phyloP scores from a whole-genome alignment of 2,329 filamentous ascomycete genomes.

The Huntiella moniliformis region DNA sequence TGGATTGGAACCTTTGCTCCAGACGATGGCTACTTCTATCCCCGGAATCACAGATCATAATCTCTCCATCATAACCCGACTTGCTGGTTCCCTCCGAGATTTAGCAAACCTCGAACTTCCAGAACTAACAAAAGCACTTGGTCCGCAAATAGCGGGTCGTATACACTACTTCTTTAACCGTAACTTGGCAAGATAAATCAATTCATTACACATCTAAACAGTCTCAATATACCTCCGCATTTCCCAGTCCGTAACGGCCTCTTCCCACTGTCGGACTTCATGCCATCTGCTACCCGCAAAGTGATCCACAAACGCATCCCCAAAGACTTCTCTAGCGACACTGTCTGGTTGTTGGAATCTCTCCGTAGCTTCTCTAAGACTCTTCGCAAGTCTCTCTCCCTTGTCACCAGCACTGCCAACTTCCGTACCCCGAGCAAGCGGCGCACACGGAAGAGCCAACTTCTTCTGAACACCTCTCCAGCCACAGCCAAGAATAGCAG shows the following conservation, averaged over 20 bases:
- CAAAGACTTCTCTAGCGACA: constrained; percentile 82
- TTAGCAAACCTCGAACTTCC: constrained; percentile 69
- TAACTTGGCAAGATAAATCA: constrained; percentile 18
- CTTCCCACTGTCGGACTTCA: constrained; percentile 79
- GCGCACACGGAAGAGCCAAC: constrained; percentile 61
- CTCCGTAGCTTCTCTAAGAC: constrained; percentile 63
- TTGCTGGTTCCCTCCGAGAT: constrained; percentile 59
- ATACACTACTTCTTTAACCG: constrained; percentile 66
- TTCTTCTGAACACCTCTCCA: constrained; percentile 90
- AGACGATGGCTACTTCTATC: constrained; percentile 38
- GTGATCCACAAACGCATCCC: constrained; percentile 89
- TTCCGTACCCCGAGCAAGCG: constrained; percentile 68
- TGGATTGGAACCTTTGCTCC: constrained; percentile 16
- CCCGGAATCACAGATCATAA: constrained; percentile 73
- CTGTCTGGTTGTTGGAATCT: constrained; percentile 62
- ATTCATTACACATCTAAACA: constrained; percentile 24
- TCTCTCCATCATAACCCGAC: constrained; percentile 50
- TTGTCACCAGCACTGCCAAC: constrained; percentile 54
- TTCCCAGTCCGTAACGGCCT: constrained; percentile 94
- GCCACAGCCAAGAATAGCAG: constrained; percentile 70
- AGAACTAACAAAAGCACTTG: constrained; percentile 57
- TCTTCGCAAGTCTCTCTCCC: constrained; percentile 66
- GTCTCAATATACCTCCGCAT: constrained; percentile 62
- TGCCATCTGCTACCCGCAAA: constrained; percentile 84
- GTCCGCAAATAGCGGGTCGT: constrained; percentile 55